A percentile compares a stretch with the other conserved stretches of the same genome.
Evolutionary conservation across 306 rosid genomes (phyloP).

Genomic region (Dalbergia cultrata): DNA sequence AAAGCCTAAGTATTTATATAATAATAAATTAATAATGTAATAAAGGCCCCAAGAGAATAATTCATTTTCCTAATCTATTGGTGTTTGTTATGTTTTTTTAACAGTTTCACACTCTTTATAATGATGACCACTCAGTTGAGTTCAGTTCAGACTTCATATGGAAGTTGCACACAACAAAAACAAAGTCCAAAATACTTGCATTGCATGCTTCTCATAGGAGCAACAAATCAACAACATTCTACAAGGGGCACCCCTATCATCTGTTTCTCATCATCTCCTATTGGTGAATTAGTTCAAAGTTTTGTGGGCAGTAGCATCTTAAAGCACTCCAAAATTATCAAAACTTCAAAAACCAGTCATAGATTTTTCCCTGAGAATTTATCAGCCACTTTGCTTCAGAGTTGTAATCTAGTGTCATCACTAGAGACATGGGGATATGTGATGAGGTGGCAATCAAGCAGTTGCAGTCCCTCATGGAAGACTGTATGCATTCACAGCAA

Average conservation of each 20-base stretch:
- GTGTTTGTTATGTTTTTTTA: too few relatives aligned
- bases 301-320: constrained; percentile 16
- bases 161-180: not conserved
- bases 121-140: not conserved
- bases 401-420: constrained; percentile 27
- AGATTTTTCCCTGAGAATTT: constrained; percentile 23
- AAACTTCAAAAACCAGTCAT: constrained; percentile 41
- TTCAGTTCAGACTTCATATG: not conserved
- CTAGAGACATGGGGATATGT: constrained; percentile 64
- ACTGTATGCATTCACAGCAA: constrained; percentile 56
- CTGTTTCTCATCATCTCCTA: not conserved
- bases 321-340: not conserved
- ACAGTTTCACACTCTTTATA: not conserved
- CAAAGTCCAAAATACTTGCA: not conserved
- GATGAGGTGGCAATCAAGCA: constrained; percentile 84
- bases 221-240: constrained; percentile 17
- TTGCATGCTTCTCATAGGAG: not conserved
- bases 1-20: too few relatives aligned
- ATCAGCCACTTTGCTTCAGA: not conserved
- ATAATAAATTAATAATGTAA: too few relatives aligned
- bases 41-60: too few relatives aligned
- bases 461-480: constrained; percentile 69
- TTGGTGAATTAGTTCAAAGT: constrained; percentile 11
- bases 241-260: not conserved
- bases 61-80: too few relatives aligned